Evolutionary conservation across 306 rosid species (phyloP).

Genomic region (Glycine tomentella): DNA sequence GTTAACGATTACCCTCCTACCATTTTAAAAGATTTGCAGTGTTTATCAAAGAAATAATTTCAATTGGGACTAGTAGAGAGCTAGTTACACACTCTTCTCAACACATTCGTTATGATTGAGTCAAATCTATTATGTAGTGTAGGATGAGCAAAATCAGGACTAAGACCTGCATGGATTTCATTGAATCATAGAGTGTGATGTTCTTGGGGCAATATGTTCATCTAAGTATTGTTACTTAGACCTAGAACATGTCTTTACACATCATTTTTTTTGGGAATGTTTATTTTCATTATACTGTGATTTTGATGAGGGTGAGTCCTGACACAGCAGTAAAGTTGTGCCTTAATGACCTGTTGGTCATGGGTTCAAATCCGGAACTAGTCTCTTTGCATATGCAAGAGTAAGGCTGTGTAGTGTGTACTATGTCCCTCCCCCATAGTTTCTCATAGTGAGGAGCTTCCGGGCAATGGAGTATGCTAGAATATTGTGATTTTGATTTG

Average conservation of each 20-base stretch:
- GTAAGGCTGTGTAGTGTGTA: too few species aligned
- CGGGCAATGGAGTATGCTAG: too few species aligned
- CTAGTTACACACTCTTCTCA: not conserved
- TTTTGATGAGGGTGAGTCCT: slow-evolving; percentile 23
- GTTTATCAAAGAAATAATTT: slow-evolving; percentile 24
- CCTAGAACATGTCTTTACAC: not conserved
- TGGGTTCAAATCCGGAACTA: too few species aligned
- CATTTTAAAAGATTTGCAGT: not conserved
- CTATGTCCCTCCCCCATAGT: too few species aligned
- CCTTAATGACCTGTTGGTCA: too few species aligned
- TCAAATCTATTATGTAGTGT: not conserved
- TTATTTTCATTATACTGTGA: not conserved
- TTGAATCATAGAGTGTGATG: not conserved
- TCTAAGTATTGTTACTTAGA: not conserved
- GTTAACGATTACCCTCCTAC: slow-evolving; percentile 19
- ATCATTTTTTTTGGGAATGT: slow-evolving; percentile 18
- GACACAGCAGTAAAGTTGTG: too few species aligned
- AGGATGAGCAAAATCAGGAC: not conserved
- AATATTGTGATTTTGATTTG: slow-evolving; percentile 35
- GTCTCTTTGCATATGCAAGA: too few species aligned
- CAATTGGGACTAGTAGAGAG: not conserved
- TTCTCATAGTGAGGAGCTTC: too few species aligned
- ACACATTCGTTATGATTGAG: not conserved
- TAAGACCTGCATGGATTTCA: not conserved
- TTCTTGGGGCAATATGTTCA: not conserved